These are phyloP conservation scores for Sclerotinia nivalis DNA, from an alignment of 2,329 filamentous ascomycete genomes.

Conservation along the genomic window DNA sequence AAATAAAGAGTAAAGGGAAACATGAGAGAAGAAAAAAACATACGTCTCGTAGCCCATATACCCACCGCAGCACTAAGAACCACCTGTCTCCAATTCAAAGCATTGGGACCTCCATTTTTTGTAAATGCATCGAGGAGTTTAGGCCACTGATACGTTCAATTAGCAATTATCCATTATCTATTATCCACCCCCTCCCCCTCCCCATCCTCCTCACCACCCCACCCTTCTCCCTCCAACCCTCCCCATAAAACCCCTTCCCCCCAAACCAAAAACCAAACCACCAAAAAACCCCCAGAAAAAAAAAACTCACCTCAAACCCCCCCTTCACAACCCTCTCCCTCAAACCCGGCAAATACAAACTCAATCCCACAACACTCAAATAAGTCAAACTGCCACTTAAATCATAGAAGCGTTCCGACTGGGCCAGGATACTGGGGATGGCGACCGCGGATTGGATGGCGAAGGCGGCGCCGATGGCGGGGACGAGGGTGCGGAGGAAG, in stretches of 20 bases:
- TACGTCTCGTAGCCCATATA: conserved; percentile 63
- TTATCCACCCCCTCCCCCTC: background rate
- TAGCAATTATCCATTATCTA: background rate
- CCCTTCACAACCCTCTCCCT: background rate
- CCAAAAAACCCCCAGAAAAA: background rate
- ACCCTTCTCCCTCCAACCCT: background rate
- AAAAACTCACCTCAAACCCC: background rate
- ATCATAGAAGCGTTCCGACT: conserved; percentile 69
- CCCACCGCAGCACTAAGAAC: conserved; percentile 55
- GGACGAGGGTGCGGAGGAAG: conserved; percentile 62
- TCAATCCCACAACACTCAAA: background rate
- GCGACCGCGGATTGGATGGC: conserved; percentile 63
- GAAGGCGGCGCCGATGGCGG: conserved; percentile 61
- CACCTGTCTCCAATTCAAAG: conserved; percentile 64
- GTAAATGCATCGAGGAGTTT: conserved; percentile 49
- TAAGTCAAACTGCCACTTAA: conserved; percentile 41
- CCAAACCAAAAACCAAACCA: background rate
- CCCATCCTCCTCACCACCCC: too few relatives aligned
- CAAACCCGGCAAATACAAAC: background rate
- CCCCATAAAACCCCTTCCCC: too few relatives aligned
- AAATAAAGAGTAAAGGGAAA: background rate
- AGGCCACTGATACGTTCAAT: conserved; percentile 40
- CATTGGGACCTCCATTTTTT: conserved; percentile 43
- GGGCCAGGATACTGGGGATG: conserved; percentile 59
- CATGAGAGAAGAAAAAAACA: conserved; percentile 31